Evolutionary conservation across 2,329 filamentous ascomycete genomes (phyloP).

Genomic region (Botrytis cinerea): DNA sequence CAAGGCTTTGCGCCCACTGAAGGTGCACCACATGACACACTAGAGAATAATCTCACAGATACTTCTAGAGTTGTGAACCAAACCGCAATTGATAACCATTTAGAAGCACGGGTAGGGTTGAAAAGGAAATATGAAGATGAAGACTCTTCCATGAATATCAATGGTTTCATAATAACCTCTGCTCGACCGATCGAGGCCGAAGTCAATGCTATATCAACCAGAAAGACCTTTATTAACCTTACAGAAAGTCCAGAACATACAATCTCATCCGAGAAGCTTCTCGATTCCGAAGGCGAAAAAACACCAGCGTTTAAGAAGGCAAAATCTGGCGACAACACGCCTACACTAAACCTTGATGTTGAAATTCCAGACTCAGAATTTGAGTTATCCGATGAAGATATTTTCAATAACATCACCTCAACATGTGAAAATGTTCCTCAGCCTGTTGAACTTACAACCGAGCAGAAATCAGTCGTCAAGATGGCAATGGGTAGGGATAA

Average conservation of each 20-base stretch:
- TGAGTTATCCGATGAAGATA: conserved; percentile 8
- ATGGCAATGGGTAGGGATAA: conserved; percentile 36
- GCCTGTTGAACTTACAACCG: conserved; percentile 30
- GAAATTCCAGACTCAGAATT: conserved; percentile 8
- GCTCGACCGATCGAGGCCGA: neutral
- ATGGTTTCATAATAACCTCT: neutral
- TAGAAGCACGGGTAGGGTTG: neutral
- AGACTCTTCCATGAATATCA: neutral
- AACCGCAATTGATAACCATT: neutral
- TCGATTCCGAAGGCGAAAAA: neutral
- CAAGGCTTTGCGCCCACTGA: neutral
- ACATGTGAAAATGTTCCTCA: neutral
- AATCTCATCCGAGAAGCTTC: neutral
- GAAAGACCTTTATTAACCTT: neutral
- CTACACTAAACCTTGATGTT: neutral
- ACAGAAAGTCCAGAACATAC: neutral
- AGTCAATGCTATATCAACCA: neutral
- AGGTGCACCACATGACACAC: neutral
- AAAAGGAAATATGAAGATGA: conserved; percentile 7
- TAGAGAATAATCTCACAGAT: conserved; percentile 4
- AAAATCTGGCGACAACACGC: conserved; percentile 1
- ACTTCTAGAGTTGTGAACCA: neutral
- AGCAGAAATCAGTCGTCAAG: conserved; percentile 34
- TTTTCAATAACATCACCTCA: neutral
- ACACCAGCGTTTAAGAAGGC: neutral